Conservation (phyloP, 257 asterid species). For the Gynochthodes officinalis region DNA sequence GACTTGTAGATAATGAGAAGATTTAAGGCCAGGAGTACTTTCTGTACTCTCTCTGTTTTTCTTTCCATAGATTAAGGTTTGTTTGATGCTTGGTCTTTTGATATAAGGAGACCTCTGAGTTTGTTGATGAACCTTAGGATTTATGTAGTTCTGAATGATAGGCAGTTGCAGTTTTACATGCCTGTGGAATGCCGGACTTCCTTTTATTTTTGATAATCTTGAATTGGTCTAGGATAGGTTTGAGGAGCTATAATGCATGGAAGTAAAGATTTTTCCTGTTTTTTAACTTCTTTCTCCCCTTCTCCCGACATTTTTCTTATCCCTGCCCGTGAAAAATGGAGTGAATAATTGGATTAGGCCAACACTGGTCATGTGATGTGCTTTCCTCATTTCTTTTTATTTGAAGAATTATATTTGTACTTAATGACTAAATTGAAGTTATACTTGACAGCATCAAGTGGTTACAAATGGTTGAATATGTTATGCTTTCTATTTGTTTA, state of each 20-base stretch:
- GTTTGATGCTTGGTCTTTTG: background rate
- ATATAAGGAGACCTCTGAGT: background rate
- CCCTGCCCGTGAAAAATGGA: background rate
- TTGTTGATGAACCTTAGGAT: background rate
- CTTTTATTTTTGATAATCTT: no score
- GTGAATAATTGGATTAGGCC: background rate
- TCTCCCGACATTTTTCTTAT: background rate
- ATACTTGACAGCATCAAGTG: background rate
- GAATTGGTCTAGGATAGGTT: background rate
- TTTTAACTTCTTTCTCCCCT: background rate
- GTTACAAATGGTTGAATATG: no score
- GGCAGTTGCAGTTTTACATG: background rate
- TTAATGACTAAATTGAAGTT: background rate
- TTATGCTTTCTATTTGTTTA: background rate
- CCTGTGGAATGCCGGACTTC: background rate
- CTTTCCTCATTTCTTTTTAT: background rate
- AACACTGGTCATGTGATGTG: background rate
- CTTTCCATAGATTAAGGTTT: background rate
- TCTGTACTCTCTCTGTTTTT: background rate
- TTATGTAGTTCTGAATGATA: background rate
- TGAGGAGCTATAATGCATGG: no score
- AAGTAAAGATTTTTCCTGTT: background rate
- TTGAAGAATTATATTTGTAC: background rate
- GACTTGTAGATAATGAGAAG: background rate
- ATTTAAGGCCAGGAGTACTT: background rate